Evolutionary conservation across 768 basidiomycete genomes (phyloP).

Genomic region (Phlegmacium glaucopus): DNA sequence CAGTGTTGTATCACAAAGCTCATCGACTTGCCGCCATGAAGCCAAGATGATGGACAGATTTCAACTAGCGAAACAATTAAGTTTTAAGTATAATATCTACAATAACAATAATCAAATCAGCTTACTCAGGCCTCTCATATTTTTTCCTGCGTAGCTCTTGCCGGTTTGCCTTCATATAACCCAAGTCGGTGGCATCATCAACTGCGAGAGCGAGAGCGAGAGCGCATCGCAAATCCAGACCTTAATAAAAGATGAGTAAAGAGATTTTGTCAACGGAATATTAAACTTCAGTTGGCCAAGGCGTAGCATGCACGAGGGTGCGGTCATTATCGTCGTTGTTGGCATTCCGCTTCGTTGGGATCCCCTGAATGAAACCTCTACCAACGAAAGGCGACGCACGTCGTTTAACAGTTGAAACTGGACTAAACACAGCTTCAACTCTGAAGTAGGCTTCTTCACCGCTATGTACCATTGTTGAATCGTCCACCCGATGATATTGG

Average conservation of each 20-base stretch:
- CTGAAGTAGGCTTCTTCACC: slow-evolving; percentile 22
- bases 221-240: slow-evolving; percentile 22
- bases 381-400: slow-evolving; percentile 1
- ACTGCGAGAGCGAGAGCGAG: slow-evolving; percentile 12
- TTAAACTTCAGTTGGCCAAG: slow-evolving; percentile 12
- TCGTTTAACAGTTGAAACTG: slow-evolving; percentile 21
- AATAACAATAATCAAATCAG: slow-evolving; percentile 5
- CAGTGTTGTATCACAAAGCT: slow-evolving; percentile 50
- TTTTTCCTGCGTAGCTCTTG: neutral
- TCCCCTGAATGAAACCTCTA: slow-evolving; percentile 3
- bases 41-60: neutral
- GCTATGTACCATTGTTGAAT: slow-evolving; percentile 8
- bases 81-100: neutral
- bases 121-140: too few relatives aligned
- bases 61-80: too few relatives aligned
- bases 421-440: slow-evolving; percentile 26
- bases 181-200: slow-evolving; percentile 5
- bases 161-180: slow-evolving; percentile 6
- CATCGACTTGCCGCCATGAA: slow-evolving; percentile 4
- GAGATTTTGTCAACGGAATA: slow-evolving; percentile 14
- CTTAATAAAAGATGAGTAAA: slow-evolving; percentile 18
- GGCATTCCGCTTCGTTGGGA: slow-evolving; percentile 5
- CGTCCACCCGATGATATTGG: neutral
- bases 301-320: slow-evolving; percentile 15
- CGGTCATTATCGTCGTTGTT: neutral